These are phyloP conservation scores for Zygotorulaspora sp. DNA, from an alignment of 805 yeast genomes.

Conservation along the genomic window DNA sequence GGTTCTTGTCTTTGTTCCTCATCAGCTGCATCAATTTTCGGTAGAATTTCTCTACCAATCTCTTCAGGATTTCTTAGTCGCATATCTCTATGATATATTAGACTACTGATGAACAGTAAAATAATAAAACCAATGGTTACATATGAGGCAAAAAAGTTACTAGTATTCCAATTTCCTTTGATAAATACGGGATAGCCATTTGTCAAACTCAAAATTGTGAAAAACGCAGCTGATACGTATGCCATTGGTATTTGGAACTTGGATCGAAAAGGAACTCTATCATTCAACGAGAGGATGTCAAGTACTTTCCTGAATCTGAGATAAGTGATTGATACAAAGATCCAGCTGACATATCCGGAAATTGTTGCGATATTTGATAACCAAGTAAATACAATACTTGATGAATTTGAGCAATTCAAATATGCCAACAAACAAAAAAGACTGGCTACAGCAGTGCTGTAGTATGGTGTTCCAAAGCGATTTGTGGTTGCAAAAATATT, in stretches of 20 bases:
- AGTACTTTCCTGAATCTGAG: conserved; percentile 61
- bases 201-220: conserved; percentile 48
- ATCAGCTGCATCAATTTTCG: conserved; percentile 17
- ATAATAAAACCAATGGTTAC: conserved; percentile 47
- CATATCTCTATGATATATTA: conserved; percentile 9
- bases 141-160: conserved; percentile 64
- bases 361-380: conserved; percentile 41
- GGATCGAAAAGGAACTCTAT: conserved; percentile 52
- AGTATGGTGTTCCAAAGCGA: conserved; percentile 49
- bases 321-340: conserved; percentile 46
- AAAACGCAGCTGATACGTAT: conserved; percentile 45
- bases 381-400: conserved; percentile 36
- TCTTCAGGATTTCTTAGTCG: conserved; percentile 12
- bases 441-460: conserved; percentile 20
- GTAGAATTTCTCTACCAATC: conserved; percentile 12
- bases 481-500: conserved; percentile 42
- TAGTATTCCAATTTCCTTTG: conserved; percentile 40
- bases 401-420: conserved; percentile 46
- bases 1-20: conserved; percentile 15
- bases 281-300: conserved; percentile 43
- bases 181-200: conserved; percentile 64
- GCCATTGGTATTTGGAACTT: conserved; percentile 53
- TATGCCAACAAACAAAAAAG: conserved; percentile 38
- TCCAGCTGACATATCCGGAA: conserved; percentile 58
- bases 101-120: conserved; percentile 33